phyloP scores from a whole-genome alignment of 768 basidiomycete genomes.

The Boletellus sp. region DNA sequence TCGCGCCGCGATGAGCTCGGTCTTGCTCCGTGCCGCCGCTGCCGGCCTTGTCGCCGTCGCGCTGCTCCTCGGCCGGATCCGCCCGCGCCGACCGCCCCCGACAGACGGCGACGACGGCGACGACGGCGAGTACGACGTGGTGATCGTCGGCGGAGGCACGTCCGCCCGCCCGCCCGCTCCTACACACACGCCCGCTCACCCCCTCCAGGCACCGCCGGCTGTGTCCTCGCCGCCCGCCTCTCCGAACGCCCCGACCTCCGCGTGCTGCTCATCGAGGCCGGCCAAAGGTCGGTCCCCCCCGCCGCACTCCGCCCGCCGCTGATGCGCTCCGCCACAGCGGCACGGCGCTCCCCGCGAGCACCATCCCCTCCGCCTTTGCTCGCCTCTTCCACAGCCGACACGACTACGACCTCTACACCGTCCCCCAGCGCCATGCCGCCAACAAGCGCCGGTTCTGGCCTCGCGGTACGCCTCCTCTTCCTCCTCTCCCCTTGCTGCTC shows the following conservation, averaged over 20 bases:
- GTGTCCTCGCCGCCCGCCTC: slow-evolving; percentile 43
- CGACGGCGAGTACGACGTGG: slow-evolving; percentile 44
- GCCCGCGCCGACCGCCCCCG: neutral
- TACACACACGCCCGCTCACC: neutral
- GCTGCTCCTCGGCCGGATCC: slow-evolving; percentile 1
- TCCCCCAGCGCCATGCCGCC: slow-evolving; percentile 49
- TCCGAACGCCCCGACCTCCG: slow-evolving; percentile 34
- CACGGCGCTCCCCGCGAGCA: slow-evolving; percentile 36
- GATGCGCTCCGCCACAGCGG: slow-evolving; percentile 38
- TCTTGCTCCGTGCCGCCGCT: neutral
- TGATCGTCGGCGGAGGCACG: slow-evolving; percentile 54
- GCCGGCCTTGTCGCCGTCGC: slow-evolving; percentile 9
- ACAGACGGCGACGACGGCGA: slow-evolving; percentile 37
- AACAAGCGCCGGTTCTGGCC: slow-evolving; percentile 57
- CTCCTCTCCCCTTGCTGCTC: neutral
- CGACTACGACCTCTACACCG: slow-evolving; percentile 55
- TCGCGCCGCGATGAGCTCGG: no score
- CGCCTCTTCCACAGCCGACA: slow-evolving; percentile 43
- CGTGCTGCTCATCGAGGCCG: slow-evolving; percentile 39
- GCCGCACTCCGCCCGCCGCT: no score
- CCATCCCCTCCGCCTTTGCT: slow-evolving; percentile 43
- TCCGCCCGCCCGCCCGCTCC: neutral
- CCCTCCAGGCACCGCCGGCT: slow-evolving; percentile 40
- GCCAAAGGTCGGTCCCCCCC: slow-evolving; percentile 42
- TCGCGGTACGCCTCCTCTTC: slow-evolving; percentile 52